Percentiles rank a stretch among this genome's conserved stretches.
These are phyloP conservation scores for Dactylella cylindrospora DNA, from an alignment of 2,329 filamentous ascomycete species.

Conservation along the genomic window DNA sequence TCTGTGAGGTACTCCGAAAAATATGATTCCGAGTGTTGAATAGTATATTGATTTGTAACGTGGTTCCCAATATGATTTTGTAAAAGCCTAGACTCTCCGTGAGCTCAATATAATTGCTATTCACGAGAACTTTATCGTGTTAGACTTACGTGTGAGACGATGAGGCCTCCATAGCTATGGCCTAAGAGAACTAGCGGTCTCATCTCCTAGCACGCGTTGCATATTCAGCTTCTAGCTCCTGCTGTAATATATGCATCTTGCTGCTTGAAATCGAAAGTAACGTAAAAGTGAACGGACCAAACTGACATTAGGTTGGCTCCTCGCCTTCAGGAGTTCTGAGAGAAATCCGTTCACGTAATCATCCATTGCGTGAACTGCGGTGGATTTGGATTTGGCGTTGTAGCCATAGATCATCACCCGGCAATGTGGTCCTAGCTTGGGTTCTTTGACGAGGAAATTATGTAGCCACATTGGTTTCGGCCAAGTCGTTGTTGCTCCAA, in stretches of 20 bases:
- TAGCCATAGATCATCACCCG: conserved; percentile 45
- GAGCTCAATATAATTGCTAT: too few relatives aligned
- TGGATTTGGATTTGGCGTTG: conserved; percentile 33
- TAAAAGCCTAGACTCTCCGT: conserved; percentile 17
- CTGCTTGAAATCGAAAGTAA: too few relatives aligned
- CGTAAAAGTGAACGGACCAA: too few relatives aligned
- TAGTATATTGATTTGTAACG: conserved; percentile 14
- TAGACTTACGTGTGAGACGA: conserved; percentile 18
- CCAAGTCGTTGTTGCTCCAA: not conserved
- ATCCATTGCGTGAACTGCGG: conserved; percentile 10
- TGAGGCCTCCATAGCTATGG: conserved; percentile 34
- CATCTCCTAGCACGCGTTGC: conserved; percentile 12
- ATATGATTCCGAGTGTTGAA: conserved; percentile 17
- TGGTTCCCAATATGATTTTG: conserved; percentile 1
- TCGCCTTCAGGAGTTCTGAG: conserved; percentile 42
- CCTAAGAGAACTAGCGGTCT: conserved; percentile 28
- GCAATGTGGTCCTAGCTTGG: conserved; percentile 23
- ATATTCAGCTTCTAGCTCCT: too few relatives aligned
- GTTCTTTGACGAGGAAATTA: conserved; percentile 39
- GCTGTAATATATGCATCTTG: too few relatives aligned
- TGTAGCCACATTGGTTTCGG: conserved; percentile 45
- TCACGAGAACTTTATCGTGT: too few relatives aligned
- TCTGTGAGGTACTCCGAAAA: conserved; percentile 32
- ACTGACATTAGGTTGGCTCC: conserved; percentile 30
- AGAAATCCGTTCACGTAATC: conserved; percentile 40